These are phyloP conservation scores for Aspergillus felis DNA, from an alignment of 2,329 filamentous ascomycete species.

Conservation along the genomic window DNA sequence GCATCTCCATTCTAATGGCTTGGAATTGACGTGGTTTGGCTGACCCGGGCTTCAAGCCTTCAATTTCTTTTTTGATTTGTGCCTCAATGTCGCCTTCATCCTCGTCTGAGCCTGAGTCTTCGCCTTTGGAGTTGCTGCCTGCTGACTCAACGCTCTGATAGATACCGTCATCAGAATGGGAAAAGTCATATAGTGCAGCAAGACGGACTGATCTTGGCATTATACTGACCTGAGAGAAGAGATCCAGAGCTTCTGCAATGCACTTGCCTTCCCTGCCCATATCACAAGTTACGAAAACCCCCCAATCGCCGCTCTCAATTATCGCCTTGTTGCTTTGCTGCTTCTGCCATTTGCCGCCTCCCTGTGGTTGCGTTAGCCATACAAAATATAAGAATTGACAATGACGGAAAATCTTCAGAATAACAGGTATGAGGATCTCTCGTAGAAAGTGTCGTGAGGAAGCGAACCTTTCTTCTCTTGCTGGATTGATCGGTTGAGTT, in stretches of 20 bases:
- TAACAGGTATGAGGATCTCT: background rate
- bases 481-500: constrained; percentile 18
- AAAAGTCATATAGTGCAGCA: background rate
- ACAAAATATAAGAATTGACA: background rate
- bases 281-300: constrained; percentile 62
- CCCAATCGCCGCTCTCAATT: constrained; percentile 51
- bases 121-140: constrained; percentile 18
- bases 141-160: constrained; percentile 16
- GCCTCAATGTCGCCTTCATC: constrained; percentile 54
- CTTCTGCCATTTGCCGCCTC: constrained; percentile 28
- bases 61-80: constrained; percentile 57
- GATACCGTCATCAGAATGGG: constrained; percentile 3
- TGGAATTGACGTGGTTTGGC: constrained; percentile 47
- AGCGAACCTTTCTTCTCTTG: constrained; percentile 34
- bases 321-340: constrained; percentile 18
- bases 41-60: constrained; percentile 48
- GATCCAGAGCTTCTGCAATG: constrained; percentile 53
- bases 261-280: constrained; percentile 60
- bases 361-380: constrained; percentile 17
- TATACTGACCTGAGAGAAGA: constrained; percentile 52
- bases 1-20: constrained; percentile 52
- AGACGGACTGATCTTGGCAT: background rate
- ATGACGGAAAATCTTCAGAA: background rate
- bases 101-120: constrained; percentile 29
- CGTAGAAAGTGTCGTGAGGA: background rate